phyloP scores from a whole-genome alignment of 495 filamentous ascomycete species.

The Collariella sp. region DNA sequence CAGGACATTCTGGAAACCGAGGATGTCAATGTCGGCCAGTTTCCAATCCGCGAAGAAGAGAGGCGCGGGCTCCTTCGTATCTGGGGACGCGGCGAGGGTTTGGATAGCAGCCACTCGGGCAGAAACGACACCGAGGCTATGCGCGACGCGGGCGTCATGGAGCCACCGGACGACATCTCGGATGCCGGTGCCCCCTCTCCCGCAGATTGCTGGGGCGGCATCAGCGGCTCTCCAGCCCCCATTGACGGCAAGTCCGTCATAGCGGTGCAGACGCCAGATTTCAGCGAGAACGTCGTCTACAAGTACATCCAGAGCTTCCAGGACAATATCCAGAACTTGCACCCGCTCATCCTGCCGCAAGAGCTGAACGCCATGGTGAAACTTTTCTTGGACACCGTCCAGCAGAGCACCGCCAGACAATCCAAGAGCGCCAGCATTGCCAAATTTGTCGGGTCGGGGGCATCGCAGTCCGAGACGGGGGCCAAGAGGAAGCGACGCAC shows the following conservation, averaged over 20 bases:
- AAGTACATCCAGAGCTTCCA: conserved; percentile 64
- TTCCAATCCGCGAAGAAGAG: conserved; percentile 63
- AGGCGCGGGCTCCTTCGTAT: conserved; percentile 65
- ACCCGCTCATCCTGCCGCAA: conserved; percentile 64
- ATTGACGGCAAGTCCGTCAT: conserved; percentile 41
- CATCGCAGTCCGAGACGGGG: conserved; percentile 31
- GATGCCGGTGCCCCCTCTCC: conserved; percentile 43
- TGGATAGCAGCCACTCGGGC: conserved; percentile 32
- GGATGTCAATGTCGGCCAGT: conserved; percentile 50
- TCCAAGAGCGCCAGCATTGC: conserved; percentile 14
- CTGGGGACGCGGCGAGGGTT: conserved; percentile 70
- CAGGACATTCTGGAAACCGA: conserved; percentile 33
- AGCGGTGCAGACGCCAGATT: conserved; percentile 47
- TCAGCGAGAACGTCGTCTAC: conserved; percentile 53
- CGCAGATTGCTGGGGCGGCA: conserved; percentile 41
- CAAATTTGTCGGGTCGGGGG: conserved; percentile 19
- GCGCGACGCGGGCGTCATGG: conserved; percentile 24
- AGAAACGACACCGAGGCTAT: conserved; percentile 22
- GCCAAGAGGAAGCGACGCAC: conserved; percentile 55
- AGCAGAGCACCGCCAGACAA: conserved; percentile 21
- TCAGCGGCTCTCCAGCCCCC: conserved; percentile 36
- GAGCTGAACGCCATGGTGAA: conserved; percentile 44
- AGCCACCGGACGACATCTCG: conserved; percentile 34
- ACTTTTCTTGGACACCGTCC: conserved; percentile 38
- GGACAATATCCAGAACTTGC: conserved; percentile 74